These are phyloP conservation scores for Delitschia confertaspora DNA, from an alignment of 495 filamentous ascomycete species.

Conservation along the genomic window DNA sequence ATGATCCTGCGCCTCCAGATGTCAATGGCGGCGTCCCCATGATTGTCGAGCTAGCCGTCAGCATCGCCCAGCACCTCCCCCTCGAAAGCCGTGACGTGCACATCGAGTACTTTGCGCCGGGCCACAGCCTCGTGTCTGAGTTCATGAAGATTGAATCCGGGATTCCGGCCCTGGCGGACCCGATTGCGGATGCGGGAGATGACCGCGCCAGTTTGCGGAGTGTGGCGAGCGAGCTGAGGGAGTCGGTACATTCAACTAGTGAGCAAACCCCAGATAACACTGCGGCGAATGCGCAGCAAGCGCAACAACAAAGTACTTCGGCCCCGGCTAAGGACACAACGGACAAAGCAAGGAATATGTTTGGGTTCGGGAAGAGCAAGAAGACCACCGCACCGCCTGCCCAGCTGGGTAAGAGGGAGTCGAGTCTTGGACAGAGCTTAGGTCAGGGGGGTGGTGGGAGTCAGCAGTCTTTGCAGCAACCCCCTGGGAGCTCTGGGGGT, in stretches of 20 bases:
- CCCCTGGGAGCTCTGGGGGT: constrained; percentile 28
- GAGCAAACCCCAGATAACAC: constrained; percentile 16
- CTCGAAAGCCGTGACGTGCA: constrained; percentile 85
- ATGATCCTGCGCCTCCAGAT: constrained; percentile 65
- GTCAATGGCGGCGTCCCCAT: constrained; percentile 73
- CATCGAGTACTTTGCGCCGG: constrained; percentile 75
- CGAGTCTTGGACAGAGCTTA: constrained; percentile 22
- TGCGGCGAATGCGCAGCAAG: constrained; percentile 12
- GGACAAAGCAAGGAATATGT: constrained; percentile 31
- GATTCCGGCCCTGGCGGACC: constrained; percentile 59
- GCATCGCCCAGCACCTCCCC: constrained; percentile 77
- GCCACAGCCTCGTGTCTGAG: constrained; percentile 51
- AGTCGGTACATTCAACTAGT: constrained; percentile 16
- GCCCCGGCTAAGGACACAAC: constrained; percentile 18
- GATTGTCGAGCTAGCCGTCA: constrained; percentile 88
- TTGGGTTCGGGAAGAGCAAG: constrained; percentile 29
- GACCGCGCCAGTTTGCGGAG: constrained; percentile 37
- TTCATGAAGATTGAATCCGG: constrained; percentile 79
- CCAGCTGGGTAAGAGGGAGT: constrained; percentile 24
- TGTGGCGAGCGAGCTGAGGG: constrained; percentile 28
- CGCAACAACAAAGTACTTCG: constrained; percentile 3
- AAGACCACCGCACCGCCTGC: constrained; percentile 12
- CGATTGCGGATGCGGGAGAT: constrained; percentile 40
- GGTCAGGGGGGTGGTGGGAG: too few relatives aligned
- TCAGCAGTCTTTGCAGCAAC: constrained; percentile 27